Evolutionary conservation across 352 stramenopile genomes (phyloP), one percentile per base, ranked within the genome.

Genomic region (Aphanomyces cochlioides): DNA sequence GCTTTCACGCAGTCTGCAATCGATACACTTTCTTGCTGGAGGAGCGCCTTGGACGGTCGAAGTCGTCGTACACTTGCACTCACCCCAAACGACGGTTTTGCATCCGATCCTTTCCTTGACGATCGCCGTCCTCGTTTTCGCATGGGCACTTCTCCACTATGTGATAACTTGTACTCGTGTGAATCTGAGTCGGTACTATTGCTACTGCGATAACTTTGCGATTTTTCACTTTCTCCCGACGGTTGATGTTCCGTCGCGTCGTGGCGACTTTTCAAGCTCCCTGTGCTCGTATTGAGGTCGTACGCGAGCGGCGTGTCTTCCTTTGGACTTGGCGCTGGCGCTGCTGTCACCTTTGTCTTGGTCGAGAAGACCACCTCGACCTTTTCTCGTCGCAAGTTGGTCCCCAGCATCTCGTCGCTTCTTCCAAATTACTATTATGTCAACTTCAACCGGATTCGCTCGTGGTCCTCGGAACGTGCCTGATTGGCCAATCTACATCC

Each of bases 1-100:
- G 84, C 83, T 19, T 82, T 77, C 40, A 95, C 88, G 60, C 85
- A 93, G 56, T 92, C 81, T 39, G 84, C 79, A 10, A 95, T 82
- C 6, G 78, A 83, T 19, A 80, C 75, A 28, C 84, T 79, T n/a
- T 95, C 87, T 36, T 77, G 82, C 63, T 93, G 86, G 34, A 95
- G 71, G 17, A 95, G 63, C 48, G 87, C 83, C 17, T 77, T 78
- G 43, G 87, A 89, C 45, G 87, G 85, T 7, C 77, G 76, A 70
- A 95, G 77, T 17, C 77, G 48, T 38, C 64, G 64, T n/a, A 70
- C 64, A 15, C 64, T 70, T 13, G 64, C 64, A 34, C 47, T 70
- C 45, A 17, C 15, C 56, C 7, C 61, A 43, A 13, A 13, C 39
- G 6, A 7, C 47, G 12, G 56, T 39, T 34, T 59, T 61, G 5